phyloP scores from a whole-genome alignment of 768 basidiomycete genomes.

The Termitomyces heimii region DNA sequence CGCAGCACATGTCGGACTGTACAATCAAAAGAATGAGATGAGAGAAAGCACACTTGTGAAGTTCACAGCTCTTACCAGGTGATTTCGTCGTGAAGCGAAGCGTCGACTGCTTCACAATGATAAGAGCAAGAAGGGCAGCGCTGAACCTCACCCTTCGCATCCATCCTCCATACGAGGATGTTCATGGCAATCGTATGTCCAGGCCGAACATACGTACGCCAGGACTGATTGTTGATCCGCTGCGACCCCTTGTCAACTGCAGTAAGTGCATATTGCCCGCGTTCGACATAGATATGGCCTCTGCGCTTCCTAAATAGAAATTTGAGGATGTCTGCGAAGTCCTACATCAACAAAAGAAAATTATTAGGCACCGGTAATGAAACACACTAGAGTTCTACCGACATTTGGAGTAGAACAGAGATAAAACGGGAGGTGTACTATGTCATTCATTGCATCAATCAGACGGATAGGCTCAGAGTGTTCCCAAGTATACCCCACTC shows the following conservation, averaged over 20 bases:
- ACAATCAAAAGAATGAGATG: background rate
- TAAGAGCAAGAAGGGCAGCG: constrained; percentile 4
- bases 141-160: background rate
- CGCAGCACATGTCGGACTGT: background rate
- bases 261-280: constrained; percentile 2
- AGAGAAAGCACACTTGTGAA: background rate
- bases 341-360: background rate
- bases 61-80: background rate
- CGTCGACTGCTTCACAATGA: background rate
- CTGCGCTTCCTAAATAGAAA: constrained; percentile 6
- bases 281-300: constrained; percentile 2
- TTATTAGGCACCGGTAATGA: background rate
- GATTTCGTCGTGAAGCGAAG: background rate
- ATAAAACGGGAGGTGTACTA: constrained; percentile 2
- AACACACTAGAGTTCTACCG: background rate
- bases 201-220: background rate
- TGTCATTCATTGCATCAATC: constrained; percentile 9
- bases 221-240: background rate
- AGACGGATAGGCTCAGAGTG: constrained; percentile 1
- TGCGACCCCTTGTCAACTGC: background rate
- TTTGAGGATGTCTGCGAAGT: constrained; percentile 8
- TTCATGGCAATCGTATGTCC: constrained; percentile 7
- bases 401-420: constrained; percentile 5
- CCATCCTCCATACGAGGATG: background rate
- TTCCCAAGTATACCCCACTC: constrained; percentile 6